phyloP scores from a whole-genome alignment of 2,329 filamentous ascomycete species.

The Alternaria consortialis region DNA sequence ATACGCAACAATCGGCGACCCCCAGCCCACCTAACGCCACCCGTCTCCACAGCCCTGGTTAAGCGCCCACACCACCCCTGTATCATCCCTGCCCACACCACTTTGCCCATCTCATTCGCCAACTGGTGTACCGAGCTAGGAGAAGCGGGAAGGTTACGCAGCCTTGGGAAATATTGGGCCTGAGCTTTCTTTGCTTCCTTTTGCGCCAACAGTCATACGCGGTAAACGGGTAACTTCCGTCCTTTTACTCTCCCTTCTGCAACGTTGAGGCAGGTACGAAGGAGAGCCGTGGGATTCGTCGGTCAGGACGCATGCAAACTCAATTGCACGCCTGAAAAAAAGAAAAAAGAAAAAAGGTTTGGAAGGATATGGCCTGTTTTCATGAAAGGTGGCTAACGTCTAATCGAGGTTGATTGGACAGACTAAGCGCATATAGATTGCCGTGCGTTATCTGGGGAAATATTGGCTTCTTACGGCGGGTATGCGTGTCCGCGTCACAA shows the following conservation, averaged over 20 bases:
- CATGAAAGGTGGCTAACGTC: not conserved
- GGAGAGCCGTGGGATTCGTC: not conserved
- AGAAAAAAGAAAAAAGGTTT: not conserved
- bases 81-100: conserved; percentile 10
- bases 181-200: not conserved
- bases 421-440: conserved; percentile 14
- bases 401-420: conserved; percentile 1
- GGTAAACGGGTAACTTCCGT: not conserved
- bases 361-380: not conserved
- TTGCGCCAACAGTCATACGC: not conserved
- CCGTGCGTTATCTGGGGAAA: conserved; percentile 12
- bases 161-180: conserved; percentile 22
- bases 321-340: not conserved
- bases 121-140: not conserved
- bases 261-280: not conserved
- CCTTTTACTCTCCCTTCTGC: not conserved
- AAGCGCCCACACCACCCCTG: conserved; percentile 27
- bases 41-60: conserved; percentile 21
- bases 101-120: conserved; percentile 29
- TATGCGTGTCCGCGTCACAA: conserved; percentile 4
- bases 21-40: conserved; percentile 12
- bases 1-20: conserved; percentile 1
- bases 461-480: conserved; percentile 7
- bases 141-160: conserved; percentile 37
- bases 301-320: not conserved